Percentiles rank a stretch among this genome's conserved stretches.
Evolutionary conservation across 83 land plant species (phyloP).

Genomic region (Isoetes engelmannii): DNA sequence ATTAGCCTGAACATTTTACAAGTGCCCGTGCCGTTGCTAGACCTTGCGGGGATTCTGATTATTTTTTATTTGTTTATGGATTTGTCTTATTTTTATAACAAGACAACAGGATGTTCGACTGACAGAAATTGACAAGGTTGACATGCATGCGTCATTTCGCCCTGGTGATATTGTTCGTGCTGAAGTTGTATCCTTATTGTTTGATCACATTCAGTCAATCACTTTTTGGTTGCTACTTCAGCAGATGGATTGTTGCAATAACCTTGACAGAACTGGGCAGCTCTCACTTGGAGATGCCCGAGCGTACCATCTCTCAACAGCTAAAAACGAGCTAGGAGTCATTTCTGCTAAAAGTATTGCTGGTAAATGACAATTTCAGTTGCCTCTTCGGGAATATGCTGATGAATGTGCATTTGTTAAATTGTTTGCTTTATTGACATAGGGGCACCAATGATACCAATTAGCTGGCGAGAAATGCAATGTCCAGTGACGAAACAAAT

Average conservation of each 20-base stretch:
- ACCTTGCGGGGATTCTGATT: neutral
- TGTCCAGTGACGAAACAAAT: constrained; percentile 75
- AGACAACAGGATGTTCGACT: constrained; percentile 98
- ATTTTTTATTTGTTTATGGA: too few relatives aligned
- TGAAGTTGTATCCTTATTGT: constrained; percentile 68
- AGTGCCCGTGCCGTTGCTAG: constrained; percentile 2
- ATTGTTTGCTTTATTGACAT: neutral
- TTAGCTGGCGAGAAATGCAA: constrained; percentile 85
- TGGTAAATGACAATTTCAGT: constrained; percentile 34
- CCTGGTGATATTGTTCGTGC: constrained; percentile 92
- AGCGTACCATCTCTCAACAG: constrained; percentile 87
- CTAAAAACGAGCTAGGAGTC: constrained; percentile 95
- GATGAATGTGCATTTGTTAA: neutral
- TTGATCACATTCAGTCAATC: too few relatives aligned
- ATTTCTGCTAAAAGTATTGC: constrained; percentile 89
- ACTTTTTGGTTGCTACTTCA: neutral
- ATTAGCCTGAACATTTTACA: too few relatives aligned
- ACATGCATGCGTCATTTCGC: constrained; percentile 81
- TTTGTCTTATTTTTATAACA: neutral
- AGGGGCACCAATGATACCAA: constrained; percentile 74
- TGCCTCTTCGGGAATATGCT: neutral
- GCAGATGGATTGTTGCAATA: neutral
- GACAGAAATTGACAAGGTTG: constrained; percentile 97
- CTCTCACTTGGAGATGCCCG: constrained; percentile 97
- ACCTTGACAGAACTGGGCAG: constrained; percentile 21